These are phyloP conservation scores for Tulasnella sp. DNA, from an alignment of 768 basidiomycete species.

Conservation along the genomic window DNA sequence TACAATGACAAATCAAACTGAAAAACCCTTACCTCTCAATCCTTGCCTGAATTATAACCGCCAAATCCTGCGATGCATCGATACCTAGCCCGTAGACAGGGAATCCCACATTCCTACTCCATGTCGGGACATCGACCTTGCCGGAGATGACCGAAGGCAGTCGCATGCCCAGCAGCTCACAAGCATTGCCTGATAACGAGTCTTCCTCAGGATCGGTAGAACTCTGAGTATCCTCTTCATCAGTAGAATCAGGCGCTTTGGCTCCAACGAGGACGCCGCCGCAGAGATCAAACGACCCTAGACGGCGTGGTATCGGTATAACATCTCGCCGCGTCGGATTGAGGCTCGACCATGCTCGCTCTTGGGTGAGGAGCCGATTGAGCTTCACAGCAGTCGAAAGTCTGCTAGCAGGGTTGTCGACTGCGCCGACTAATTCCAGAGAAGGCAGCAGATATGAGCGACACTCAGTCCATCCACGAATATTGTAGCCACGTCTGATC, in stretches of 20 bases:
- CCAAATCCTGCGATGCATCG: conserved; percentile 13
- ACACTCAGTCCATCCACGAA: conserved; percentile 2
- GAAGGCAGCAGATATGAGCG: neutral
- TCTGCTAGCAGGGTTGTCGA: neutral
- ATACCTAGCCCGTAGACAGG: conserved; percentile 13
- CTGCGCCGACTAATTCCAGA: conserved; percentile 1
- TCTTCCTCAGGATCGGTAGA: conserved; percentile 3
- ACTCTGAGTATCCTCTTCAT: neutral
- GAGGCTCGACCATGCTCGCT: conserved; percentile 9
- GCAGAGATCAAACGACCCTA: conserved; percentile 13
- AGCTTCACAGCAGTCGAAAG: neutral
- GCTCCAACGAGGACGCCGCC: conserved; percentile 10
- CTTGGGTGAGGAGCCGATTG: conserved; percentile 7
- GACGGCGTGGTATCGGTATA: conserved; percentile 10
- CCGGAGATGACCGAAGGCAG: conserved; percentile 9
- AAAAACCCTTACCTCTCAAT: neutral
- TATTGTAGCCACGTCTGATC: neutral
- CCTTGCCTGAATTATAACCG: conserved; percentile 10
- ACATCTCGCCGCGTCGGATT: conserved; percentile 9
- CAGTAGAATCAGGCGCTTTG: neutral
- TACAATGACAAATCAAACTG: neutral
- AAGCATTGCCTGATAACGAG: conserved; percentile 1
- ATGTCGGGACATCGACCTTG: conserved; percentile 7
- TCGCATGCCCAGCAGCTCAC: conserved; percentile 4
- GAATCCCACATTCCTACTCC: conserved; percentile 14